Evolutionary conservation across 306 rosid genomes (phyloP).

Genomic region (Alnus rubra): DNA sequence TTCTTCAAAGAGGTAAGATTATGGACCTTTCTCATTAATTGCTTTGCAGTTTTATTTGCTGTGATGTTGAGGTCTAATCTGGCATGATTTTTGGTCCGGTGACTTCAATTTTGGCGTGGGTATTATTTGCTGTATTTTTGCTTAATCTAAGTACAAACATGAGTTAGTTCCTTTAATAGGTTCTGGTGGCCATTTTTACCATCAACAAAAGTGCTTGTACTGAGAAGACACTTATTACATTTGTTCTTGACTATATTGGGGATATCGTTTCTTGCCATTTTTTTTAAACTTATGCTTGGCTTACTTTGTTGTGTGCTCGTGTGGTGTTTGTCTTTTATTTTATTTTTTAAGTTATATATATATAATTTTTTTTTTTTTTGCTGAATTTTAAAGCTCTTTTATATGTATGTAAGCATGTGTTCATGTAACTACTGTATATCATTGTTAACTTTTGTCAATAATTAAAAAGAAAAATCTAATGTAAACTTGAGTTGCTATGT

Average conservation of each 20-base stretch:
- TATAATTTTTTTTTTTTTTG: background rate
- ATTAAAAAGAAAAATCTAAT: background rate
- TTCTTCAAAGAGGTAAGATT: slow-evolving; percentile 77
- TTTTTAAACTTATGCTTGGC: background rate
- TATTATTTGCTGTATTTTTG: background rate
- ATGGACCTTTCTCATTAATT: slow-evolving; percentile 13
- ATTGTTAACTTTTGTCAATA: background rate
- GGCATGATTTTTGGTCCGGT: background rate
- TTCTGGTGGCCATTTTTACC: background rate
- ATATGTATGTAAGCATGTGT: background rate
- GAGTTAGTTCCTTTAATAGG: background rate
- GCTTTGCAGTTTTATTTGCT: background rate
- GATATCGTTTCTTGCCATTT: background rate
- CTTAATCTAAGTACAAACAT: background rate
- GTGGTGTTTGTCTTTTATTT: background rate
- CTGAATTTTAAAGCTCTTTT: background rate
- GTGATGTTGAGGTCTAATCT: background rate
- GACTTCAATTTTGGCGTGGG: background rate
- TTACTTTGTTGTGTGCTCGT: background rate
- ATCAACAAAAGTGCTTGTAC: background rate
- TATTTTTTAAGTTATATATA: background rate
- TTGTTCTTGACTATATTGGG: background rate
- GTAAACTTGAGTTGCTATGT: background rate
- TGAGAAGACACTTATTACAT: background rate
- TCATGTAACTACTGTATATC: background rate